Base-by-base conservation (phyloP, 495 filamentous ascomycete genomes). In the Hyaloscypha hepaticicola region DNA sequence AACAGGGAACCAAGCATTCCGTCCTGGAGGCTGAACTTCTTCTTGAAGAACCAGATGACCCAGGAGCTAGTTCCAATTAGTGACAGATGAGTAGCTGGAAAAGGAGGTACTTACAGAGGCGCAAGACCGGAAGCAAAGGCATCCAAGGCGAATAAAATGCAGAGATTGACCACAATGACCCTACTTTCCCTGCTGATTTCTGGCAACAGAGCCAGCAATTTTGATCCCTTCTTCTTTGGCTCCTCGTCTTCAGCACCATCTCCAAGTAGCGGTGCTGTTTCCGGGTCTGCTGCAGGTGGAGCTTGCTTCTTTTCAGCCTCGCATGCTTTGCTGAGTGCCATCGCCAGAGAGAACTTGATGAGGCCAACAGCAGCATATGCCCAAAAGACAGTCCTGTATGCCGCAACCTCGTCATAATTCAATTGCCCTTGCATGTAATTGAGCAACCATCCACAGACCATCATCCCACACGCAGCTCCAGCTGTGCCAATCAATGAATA, bases 71-170 rank as follows among this genome's bases (percentile, higher is more conserved):
- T 25, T 26, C 11, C 31, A 1, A 25, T 41, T 11, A 64, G 14
- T 11, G 50, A 49, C 16, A 29, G 16, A 12, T 63, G 28, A 24
- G 12, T 28, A 53, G 56, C 55, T 52, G 57, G 19, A 33, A 25
- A 25, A 60, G 21, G 50, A 26, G 41, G 22, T 45, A 79, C 82
- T 66, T 76, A 85, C 83, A 89, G 79, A 24, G 85, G 83, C 56
- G 87, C 88, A 78, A 96, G 85, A 29, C 91, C 90, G 49, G 89
- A 90, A 2, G 91, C 90, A 51, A 95, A 80, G 0, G 87, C 87
- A 77, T 97, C 93, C 2, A 96, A 72, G 45, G 85, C 84, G 66
- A 96, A 87, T 12, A 96, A 78, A 58, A 90, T 81, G 76, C 89
- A 92, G 0, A 96, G 78, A 21, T 87, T 83, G 55, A 87, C 72